Conservation (phyloP, 1,284 basidiomycete species). For the Boletus holoroseus region DNA sequence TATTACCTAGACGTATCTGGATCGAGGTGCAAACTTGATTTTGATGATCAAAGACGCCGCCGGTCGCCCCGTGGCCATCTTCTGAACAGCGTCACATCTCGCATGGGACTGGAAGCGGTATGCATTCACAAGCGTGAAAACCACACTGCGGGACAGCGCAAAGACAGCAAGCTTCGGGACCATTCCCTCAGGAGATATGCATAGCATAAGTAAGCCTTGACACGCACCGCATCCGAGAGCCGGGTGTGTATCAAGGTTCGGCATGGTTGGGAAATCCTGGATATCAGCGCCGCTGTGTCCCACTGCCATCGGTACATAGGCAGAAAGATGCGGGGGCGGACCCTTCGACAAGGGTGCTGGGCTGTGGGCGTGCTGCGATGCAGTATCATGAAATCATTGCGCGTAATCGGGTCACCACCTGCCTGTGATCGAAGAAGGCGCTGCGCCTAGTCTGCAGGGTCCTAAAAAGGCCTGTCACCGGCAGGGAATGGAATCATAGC, state of each 20-base stretch:
- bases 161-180: slow-evolving; percentile 3
- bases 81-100: slow-evolving; percentile 9
- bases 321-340: slow-evolving; percentile 6
- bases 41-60: slow-evolving; percentile 15
- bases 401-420: slow-evolving; percentile 20
- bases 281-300: slow-evolving; percentile 5
- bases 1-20: slow-evolving; percentile 2
- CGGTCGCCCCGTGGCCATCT: slow-evolving; percentile 1
- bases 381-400: slow-evolving; percentile 18
- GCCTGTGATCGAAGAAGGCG: slow-evolving; percentile 26
- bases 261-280: slow-evolving; percentile 6
- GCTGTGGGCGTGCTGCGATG: slow-evolving; percentile 27
- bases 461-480: slow-evolving; percentile 13
- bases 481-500: slow-evolving; percentile 25
- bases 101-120: slow-evolving; percentile 13
- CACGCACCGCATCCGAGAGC: slow-evolving; percentile 12
- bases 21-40: slow-evolving; percentile 11
- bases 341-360: slow-evolving; percentile 21
- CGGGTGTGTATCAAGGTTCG: background rate
- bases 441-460: slow-evolving; percentile 21
- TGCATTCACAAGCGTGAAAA: slow-evolving; percentile 9
- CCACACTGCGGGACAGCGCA: slow-evolving; percentile 10
- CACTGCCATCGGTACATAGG: slow-evolving; percentile 10
- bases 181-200: slow-evolving; percentile 2
- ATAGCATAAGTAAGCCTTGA: slow-evolving; percentile 17